Evolutionary conservation across 2,329 filamentous ascomycete species (phyloP), one percentile per base, ranked within the genome.

Genomic region (Onygenales sp.): DNA sequence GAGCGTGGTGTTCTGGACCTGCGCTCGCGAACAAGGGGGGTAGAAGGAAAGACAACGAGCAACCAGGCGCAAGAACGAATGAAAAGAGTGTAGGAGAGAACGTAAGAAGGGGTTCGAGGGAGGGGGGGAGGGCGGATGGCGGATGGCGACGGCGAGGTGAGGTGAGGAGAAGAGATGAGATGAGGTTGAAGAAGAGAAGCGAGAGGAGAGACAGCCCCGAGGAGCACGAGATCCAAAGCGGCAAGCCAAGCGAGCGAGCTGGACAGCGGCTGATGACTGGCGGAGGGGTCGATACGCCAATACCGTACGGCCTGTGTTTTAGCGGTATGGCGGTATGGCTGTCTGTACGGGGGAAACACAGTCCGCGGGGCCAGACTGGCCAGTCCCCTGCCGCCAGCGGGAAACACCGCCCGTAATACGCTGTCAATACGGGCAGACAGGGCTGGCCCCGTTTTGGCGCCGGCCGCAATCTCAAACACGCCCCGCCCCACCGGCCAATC

Each of bases 1-100:
- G 45, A 48, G 33, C 27, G 45, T 48, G 34, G 21, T 3, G n/a
- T 27, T 3, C 21, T 21, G 10, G 33, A 7, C 45, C 14, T 10
- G 45, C n/a, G 17, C 44, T 47, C 44, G 44, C 44, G 44, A 47
- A 47, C 4, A n/a, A 36, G 7, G 10, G 5, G 11, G 13, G 14
- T 42, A 49, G 52, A 57, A 54, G 42, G 50, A 56, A 53, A 45
- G 54, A 54, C 52, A 42, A 45, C 40, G 31, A 51, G 50, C 50
- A 46, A 51, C 52, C 54, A 54, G 52, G 52, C 54, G 32, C 45
- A 45, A 45, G 50, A 52, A 52, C 32, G 42, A 52, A 37, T 14
- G 40, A 34, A 52, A 8, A 34, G 37, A 33, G 7, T 17, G 21
- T 6, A 13, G 42, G 48, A 51, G 44, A 27, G 42, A 52, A 52